phyloP scores from a whole-genome alignment of 495 filamentous ascomycete species.

The Parmelia sp. region DNA sequence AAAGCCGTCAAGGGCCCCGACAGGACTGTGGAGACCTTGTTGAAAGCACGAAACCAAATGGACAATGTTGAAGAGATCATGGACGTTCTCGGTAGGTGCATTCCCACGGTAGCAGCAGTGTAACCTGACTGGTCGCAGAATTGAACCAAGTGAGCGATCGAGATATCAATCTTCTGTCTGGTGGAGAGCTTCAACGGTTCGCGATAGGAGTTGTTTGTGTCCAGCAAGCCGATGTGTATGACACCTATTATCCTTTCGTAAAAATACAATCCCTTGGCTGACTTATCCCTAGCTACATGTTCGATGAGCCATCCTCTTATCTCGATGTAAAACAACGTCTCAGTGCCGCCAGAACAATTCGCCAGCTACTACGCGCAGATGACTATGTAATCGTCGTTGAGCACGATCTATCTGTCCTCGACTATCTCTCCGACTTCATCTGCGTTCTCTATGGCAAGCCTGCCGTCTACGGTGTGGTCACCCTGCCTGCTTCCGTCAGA shows the following conservation, averaged over 20 bases:
- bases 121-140: conserved; percentile 48
- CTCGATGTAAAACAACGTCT: conserved; percentile 98
- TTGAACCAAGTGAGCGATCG: conserved; percentile 79
- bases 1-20: conserved; percentile 76
- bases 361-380: conserved; percentile 74
- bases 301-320: conserved; percentile 97
- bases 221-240: conserved; percentile 90
- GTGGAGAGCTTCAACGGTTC: conserved; percentile 96
- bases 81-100: conserved; percentile 61
- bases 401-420: conserved; percentile 95
- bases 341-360: conserved; percentile 84
- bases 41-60: conserved; percentile 66
- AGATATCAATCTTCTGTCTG: conserved; percentile 82
- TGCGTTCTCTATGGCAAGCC: conserved; percentile 94
- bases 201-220: conserved; percentile 94
- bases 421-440: conserved; percentile 97
- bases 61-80: conserved; percentile 80
- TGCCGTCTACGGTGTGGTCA: conserved; percentile 97
- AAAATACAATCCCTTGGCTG: conserved; percentile 15
- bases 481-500: conserved; percentile 86
- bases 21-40: conserved; percentile 67
- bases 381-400: conserved; percentile 98
- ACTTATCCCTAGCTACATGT: conserved; percentile 71
- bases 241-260: conserved; percentile 11
- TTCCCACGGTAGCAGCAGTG: background rate